Evolutionary conservation across 2,329 filamentous ascomycete genomes (phyloP).

Genomic region (Clarireedia sp.): DNA sequence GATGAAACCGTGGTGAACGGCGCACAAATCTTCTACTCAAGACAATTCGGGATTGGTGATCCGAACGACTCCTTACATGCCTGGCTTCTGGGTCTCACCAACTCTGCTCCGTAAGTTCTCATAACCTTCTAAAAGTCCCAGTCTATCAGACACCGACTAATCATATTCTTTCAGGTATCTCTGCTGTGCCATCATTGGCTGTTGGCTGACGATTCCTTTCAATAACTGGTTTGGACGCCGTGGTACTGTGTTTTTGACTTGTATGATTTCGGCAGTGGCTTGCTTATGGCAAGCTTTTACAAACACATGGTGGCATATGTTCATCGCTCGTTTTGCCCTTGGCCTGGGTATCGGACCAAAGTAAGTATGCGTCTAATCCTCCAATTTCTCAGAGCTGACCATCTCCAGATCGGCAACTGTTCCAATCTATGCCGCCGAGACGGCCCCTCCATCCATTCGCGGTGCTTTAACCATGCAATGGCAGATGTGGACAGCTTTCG

Average conservation of each 20-base stretch:
- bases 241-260: slow-evolving; percentile 59
- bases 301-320: slow-evolving; percentile 51
- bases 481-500: slow-evolving; percentile 46
- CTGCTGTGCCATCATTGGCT: slow-evolving; percentile 30
- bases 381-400: background rate
- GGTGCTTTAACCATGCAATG: slow-evolving; percentile 49
- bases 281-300: slow-evolving; percentile 50
- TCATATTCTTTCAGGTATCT: slow-evolving; percentile 44
- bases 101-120: slow-evolving; percentile 41
- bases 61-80: slow-evolving; percentile 35
- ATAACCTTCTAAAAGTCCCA: background rate
- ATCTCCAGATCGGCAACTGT: slow-evolving; percentile 34
- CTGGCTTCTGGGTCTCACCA: slow-evolving; percentile 56
- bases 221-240: slow-evolving; percentile 53
- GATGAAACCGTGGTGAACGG: slow-evolving; percentile 65
- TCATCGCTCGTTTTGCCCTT: slow-evolving; percentile 47
- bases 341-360: slow-evolving; percentile 55
- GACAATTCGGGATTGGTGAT: slow-evolving; percentile 51
- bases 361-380: slow-evolving; percentile 24
- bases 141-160: slow-evolving; percentile 13
- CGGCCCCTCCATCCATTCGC: slow-evolving; percentile 39
- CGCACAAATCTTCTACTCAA: slow-evolving; percentile 57
- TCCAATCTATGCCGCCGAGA: slow-evolving; percentile 47
- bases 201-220: slow-evolving; percentile 53
- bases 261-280: slow-evolving; percentile 54